Evolutionary conservation across 805 yeast species (phyloP).

Genomic region (Candida nonsorbophila): DNA sequence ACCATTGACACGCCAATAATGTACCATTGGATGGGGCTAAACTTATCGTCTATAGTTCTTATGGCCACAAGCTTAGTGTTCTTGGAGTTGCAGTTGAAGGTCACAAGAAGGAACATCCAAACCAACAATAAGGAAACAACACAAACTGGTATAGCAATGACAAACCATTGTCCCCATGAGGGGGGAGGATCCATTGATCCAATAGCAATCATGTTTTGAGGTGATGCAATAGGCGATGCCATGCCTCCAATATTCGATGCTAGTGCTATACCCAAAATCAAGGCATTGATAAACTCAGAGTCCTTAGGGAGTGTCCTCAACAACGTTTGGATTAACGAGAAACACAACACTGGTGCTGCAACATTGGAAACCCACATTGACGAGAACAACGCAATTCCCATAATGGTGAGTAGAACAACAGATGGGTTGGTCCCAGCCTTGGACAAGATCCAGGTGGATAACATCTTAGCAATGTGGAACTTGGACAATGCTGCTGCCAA

Average conservation of each 20-base stretch:
- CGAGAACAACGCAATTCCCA: conserved; percentile 47
- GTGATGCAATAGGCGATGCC: conserved; percentile 53
- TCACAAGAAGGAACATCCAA: conserved; percentile 49
- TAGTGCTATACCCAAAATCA: conserved; percentile 44
- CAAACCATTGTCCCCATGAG: conserved; percentile 55
- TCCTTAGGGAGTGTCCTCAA: conserved; percentile 40
- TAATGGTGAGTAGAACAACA: conserved; percentile 41
- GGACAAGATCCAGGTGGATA: conserved; percentile 44
- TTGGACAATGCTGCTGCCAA: conserved; percentile 53
- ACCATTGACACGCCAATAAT: conserved; percentile 59
- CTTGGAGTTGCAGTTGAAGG: conserved; percentile 48
- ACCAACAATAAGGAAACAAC: conserved; percentile 32
- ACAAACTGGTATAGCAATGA: conserved; percentile 44
- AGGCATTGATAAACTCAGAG: conserved; percentile 34
- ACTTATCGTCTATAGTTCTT: conserved; percentile 57
- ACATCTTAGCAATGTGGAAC: conserved; percentile 46
- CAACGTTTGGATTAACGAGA: conserved; percentile 45
- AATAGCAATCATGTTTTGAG: conserved; percentile 51
- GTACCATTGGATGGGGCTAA: conserved; percentile 70
- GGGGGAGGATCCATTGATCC: conserved; percentile 50
- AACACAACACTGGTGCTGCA: conserved; percentile 52
- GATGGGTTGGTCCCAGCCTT: conserved; percentile 50
- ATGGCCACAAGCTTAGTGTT: conserved; percentile 50
- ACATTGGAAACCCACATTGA: conserved; percentile 58
- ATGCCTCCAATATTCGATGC: conserved; percentile 51